Percentiles rank a stretch among this genome's conserved stretches.
Evolutionary conservation across 2,329 filamentous ascomycete genomes (phyloP).

Genomic region (Neophaeococcomyces mojaviensis): DNA sequence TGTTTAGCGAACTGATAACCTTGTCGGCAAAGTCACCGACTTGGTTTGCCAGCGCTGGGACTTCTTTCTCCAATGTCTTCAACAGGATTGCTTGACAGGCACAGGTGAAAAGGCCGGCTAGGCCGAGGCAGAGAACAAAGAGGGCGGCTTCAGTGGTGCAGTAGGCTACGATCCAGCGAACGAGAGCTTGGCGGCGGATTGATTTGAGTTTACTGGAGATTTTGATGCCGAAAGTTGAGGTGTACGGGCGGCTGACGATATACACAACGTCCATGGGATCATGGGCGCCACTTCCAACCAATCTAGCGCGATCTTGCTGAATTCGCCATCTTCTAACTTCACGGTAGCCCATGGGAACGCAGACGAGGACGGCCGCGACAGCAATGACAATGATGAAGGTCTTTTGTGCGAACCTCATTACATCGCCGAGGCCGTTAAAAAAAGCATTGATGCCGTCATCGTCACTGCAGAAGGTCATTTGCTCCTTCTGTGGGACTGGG

Average conservation of each 20-base stretch:
- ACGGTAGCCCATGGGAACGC: slow-evolving; percentile 69
- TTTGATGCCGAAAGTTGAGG: slow-evolving; percentile 64
- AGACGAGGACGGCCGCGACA: slow-evolving; percentile 62
- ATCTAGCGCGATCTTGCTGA: slow-evolving; percentile 61
- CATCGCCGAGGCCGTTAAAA: slow-evolving; percentile 63
- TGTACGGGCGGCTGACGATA: slow-evolving; percentile 73
- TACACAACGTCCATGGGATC: slow-evolving; percentile 86
- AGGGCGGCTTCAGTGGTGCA: slow-evolving; percentile 76
- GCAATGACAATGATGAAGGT: slow-evolving; percentile 70
- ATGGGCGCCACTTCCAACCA: slow-evolving; percentile 58
- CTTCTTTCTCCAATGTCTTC: slow-evolving; percentile 62
- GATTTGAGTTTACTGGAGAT: slow-evolving; percentile 50
- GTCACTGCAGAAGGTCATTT: slow-evolving; percentile 79
- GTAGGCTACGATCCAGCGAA: slow-evolving; percentile 79
- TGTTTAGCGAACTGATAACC: slow-evolving; percentile 64
- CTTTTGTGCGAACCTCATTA: slow-evolving; percentile 62
- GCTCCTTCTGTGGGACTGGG: slow-evolving; percentile 74
- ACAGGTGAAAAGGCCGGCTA: slow-evolving; percentile 76
- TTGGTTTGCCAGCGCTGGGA: slow-evolving; percentile 65
- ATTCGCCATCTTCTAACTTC: slow-evolving; percentile 71
- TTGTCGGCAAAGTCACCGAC: slow-evolving; percentile 73
- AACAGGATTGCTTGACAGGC: slow-evolving; percentile 77
- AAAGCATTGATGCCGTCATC: slow-evolving; percentile 76
- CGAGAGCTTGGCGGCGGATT: slow-evolving; percentile 60
- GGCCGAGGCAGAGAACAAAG: slow-evolving; percentile 74